Evolutionary conservation across 352 stramenopile genomes (phyloP).

Genomic region (Thraustochytrium striatum): DNA sequence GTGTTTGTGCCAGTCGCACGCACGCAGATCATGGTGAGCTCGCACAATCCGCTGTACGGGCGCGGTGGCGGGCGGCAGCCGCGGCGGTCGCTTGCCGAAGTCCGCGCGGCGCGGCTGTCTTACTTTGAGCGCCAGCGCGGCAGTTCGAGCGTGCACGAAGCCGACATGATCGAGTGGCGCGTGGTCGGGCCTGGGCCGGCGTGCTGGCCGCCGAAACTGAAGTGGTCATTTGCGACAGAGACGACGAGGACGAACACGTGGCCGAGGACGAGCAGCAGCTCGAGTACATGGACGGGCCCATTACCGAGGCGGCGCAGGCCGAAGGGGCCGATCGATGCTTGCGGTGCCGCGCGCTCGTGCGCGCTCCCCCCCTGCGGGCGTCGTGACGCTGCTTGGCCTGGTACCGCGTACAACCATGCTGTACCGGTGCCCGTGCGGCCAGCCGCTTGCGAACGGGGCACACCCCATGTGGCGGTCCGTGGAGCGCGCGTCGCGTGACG

Average conservation of each 20-base stretch:
- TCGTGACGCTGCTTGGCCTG: neutral
- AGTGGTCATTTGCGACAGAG: neutral
- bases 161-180: neutral
- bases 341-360: neutral
- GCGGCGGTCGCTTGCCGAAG: no score
- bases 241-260: neutral
- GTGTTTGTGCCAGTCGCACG: neutral
- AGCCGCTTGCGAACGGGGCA: constrained; percentile 7
- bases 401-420: neutral
- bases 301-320: neutral
- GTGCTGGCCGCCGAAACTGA: neutral
- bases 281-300: neutral
- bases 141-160: neutral
- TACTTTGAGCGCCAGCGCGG: no score
- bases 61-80: no score
- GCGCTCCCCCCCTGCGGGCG: neutral
- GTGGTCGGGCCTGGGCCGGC: neutral
- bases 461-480: constrained; percentile 23
- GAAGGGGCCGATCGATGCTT: neutral
- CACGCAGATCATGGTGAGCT: no score
- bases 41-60: no score
- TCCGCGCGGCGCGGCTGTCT: no score
- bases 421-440: constrained; percentile 35
- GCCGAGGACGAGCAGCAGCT: neutral
- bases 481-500: neutral